These are phyloP conservation scores for Ogataea naganishii DNA, from an alignment of 805 yeast species.

Conservation along the genomic window DNA sequence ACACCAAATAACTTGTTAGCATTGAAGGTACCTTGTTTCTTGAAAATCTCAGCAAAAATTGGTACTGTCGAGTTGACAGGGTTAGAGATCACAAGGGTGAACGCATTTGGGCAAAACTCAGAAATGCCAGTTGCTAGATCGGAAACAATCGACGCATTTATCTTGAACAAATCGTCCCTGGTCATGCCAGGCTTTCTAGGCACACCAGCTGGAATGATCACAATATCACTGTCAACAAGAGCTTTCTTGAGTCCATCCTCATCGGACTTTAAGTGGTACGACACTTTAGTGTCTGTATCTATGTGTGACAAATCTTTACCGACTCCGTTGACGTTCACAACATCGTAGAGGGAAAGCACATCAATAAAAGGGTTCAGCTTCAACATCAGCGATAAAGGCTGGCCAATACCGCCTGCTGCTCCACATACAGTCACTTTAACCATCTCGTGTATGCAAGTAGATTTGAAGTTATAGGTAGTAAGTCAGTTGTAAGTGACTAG, in stretches of 20 bases:
- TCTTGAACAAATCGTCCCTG: slow-evolving; percentile 52
- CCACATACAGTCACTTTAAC: slow-evolving; percentile 85
- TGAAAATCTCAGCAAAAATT: slow-evolving; percentile 72
- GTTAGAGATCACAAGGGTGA: slow-evolving; percentile 77
- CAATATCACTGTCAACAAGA: slow-evolving; percentile 37
- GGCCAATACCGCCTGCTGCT: slow-evolving; percentile 77
- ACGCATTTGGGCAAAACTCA: slow-evolving; percentile 59
- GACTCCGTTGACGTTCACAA: slow-evolving; percentile 48
- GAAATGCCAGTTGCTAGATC: slow-evolving; percentile 73
- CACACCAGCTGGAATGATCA: slow-evolving; percentile 52
- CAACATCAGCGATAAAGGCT: slow-evolving; percentile 42
- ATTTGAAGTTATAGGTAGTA: no score
- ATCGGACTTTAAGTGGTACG: slow-evolving; percentile 32
- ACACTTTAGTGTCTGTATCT: slow-evolving; percentile 37
- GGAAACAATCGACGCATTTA: slow-evolving; percentile 62
- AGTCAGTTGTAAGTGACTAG: no score
- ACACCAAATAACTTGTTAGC: slow-evolving; percentile 78
- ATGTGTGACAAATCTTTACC: slow-evolving; percentile 48
- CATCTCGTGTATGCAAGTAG: no score
- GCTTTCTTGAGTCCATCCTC: slow-evolving; percentile 26
- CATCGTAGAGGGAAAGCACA: slow-evolving; percentile 42
- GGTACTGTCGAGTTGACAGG: slow-evolving; percentile 95
- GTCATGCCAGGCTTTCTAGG: slow-evolving; percentile 63
- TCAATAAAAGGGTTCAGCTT: slow-evolving; percentile 36
- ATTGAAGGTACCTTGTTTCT: slow-evolving; percentile 57